These are phyloP conservation scores for Pseudisothecium myosuroides DNA, from an alignment of 225 moss, liverwort and hornwort genomes.

Conservation along the genomic window DNA sequence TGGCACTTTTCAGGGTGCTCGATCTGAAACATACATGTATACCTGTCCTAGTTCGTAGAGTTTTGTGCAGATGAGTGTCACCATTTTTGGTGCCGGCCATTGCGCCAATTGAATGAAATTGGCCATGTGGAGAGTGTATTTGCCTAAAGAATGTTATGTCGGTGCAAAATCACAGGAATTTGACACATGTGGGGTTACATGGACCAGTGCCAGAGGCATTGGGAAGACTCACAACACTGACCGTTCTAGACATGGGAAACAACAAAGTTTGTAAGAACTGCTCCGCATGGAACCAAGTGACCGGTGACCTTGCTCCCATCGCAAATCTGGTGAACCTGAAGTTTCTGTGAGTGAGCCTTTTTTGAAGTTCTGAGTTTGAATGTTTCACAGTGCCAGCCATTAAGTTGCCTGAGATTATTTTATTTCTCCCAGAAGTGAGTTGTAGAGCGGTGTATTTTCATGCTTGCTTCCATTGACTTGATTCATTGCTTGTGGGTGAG, in stretches of 20 bases:
- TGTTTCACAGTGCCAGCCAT: neutral
- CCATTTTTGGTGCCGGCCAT: neutral
- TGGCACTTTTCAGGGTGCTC: neutral
- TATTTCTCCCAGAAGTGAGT: neutral
- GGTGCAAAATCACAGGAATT: conserved; percentile 6
- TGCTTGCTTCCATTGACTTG: neutral
- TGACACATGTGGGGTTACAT: conserved; percentile 14
- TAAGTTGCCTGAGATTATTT: neutral
- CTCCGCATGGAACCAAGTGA: conserved; percentile 18
- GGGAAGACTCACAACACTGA: conserved; percentile 16
- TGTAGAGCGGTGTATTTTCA: neutral
- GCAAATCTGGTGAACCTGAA: conserved; percentile 13
- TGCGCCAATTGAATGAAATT: neutral
- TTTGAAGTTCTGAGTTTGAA: neutral
- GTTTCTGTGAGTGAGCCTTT: neutral
- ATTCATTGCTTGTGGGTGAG: neutral
- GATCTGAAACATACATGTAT: neutral
- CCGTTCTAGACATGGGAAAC: conserved; percentile 16
- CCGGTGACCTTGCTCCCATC: conserved; percentile 12
- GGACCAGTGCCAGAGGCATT: conserved; percentile 14
- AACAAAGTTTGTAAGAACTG: conserved; percentile 3
- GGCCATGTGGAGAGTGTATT: neutral
- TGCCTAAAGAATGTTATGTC: neutral
- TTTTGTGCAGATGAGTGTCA: neutral
- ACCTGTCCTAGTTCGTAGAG: neutral